Conservation (phyloP, 495 filamentous ascomycete species). For the Hypoxylon cercidicola region DNA sequence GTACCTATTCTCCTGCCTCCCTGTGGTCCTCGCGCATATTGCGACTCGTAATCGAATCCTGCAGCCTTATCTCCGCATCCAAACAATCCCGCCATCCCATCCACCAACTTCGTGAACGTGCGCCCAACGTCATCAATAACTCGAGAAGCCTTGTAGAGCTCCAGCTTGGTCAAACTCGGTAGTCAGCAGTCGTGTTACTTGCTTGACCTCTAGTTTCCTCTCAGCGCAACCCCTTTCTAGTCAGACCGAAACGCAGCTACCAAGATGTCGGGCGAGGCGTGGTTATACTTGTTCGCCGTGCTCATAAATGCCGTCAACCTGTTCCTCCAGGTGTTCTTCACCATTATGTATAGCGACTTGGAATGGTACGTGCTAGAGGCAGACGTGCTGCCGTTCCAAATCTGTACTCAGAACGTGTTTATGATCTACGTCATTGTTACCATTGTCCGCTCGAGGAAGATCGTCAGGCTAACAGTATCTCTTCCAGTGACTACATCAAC, state of each 20-base stretch:
- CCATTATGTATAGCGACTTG: slow-evolving; percentile 99
- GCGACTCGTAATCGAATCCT: slow-evolving; percentile 14
- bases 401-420: slow-evolving; percentile 16
- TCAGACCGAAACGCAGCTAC: slow-evolving; percentile 33
- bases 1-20: slow-evolving; percentile 16
- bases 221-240: slow-evolving; percentile 11
- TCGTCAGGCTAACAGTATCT: slow-evolving; percentile 35
- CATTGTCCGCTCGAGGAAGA: background rate
- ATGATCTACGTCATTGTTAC: slow-evolving; percentile 40
- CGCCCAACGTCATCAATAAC: slow-evolving; percentile 19
- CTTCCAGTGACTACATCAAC: slow-evolving; percentile 95
- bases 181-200: slow-evolving; percentile 2
- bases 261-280: slow-evolving; percentile 98
- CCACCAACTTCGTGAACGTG: slow-evolving; percentile 19
- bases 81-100: slow-evolving; percentile 14
- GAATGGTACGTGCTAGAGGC: slow-evolving; percentile 80
- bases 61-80: slow-evolving; percentile 45
- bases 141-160: slow-evolving; percentile 4
- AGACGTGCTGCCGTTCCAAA: background rate
- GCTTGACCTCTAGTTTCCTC: slow-evolving; percentile 13
- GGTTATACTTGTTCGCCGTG: slow-evolving; percentile 98
- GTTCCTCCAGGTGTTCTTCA: slow-evolving; percentile 99
- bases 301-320: slow-evolving; percentile 99
- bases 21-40: slow-evolving; percentile 15
- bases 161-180: background rate